Base-by-base conservation (phyloP, 306 rosid genomes). In the Trifolium repens region DNA sequence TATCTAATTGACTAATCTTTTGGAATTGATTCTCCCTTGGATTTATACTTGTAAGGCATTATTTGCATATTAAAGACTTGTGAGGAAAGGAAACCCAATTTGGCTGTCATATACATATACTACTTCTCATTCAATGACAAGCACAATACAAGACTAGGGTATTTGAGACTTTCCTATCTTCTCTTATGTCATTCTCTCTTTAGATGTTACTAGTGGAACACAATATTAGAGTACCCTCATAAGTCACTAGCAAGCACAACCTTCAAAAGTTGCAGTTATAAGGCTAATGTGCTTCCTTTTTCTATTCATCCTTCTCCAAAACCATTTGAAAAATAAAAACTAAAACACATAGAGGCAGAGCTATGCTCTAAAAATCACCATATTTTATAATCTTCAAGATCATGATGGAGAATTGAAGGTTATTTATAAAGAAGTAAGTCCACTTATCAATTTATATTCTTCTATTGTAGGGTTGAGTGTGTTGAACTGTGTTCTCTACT, bases 381-480 rank as follows among this genome's bases (percentile, higher is more conserved):
- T 34, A n/a, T 5, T 58, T 49, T 39, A 19, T 67, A 32, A 39
- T 39, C 59, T 49, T 14, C 30, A 67, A 67, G 67, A 9, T 52
- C 61, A 13, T 50, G 59, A 54, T 61, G 52, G 44, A 39, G 40
- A 74, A 68, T 67, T 26, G 49, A 60, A 74, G 54, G 61, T 52
- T 52, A 42, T 60, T 58, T 70, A n/a, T 55, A 24, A 69, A 15
- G 61, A 67, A 57, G 66, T 52, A 80, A 80, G 83, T 37, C 27
- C 30, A 55, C 47, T 79, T 42, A 65, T 9, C 26, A 73, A 27
- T 61, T 46, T 62, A 14, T 65, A 52, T 69, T 50, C 9, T 58
- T 50, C 60, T 60, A 47, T 67, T 49, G 49, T 13, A 60, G 16
- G 30, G 66, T 14, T 35, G 43, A 6, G 16, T 49, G n/a, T n/a